A percentile compares a stretch with the other conserved stretches of the same genome.
These are phyloP conservation scores for Aspergillus coremiiformis DNA, from an alignment of 495 filamentous ascomycete species.

Conservation along the genomic window DNA sequence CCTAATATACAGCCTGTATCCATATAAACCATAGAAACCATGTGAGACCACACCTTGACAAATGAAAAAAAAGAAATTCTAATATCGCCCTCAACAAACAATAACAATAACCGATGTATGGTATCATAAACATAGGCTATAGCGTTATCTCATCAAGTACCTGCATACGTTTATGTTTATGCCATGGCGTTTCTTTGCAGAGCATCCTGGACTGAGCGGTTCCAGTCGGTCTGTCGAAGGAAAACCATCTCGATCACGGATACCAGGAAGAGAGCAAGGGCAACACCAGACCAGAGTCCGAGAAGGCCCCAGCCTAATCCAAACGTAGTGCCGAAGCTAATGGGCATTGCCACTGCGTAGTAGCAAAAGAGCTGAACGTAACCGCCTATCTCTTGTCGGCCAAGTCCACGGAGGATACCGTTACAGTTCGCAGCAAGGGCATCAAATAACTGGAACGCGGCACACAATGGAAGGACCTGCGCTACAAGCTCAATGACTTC, in stretches of 20 bases:
- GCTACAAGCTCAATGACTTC: constrained; percentile 75
- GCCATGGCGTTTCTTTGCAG: constrained; percentile 55
- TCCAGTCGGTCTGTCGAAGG: constrained; percentile 60
- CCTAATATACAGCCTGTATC: background rate
- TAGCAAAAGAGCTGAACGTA: constrained; percentile 81
- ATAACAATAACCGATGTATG: background rate
- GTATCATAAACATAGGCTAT: background rate
- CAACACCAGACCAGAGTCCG: constrained; percentile 79
- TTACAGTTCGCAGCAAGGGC: constrained; percentile 69
- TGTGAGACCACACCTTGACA: too few relatives aligned
- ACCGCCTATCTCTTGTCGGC: constrained; percentile 79
- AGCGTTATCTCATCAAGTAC: background rate
- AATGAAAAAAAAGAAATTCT: too few relatives aligned
- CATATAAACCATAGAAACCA: too few relatives aligned
- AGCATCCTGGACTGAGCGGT: constrained; percentile 67
- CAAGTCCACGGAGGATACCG: constrained; percentile 75
- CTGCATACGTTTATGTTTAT: constrained; percentile 17
- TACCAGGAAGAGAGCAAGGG: constrained; percentile 59
- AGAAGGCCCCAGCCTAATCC: constrained; percentile 61
- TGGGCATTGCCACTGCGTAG: constrained; percentile 77
- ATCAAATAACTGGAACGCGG: constrained; percentile 85
- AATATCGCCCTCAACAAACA: too few relatives aligned
- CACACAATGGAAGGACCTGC: constrained; percentile 64
- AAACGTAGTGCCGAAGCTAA: constrained; percentile 72
- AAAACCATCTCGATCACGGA: constrained; percentile 59